These are phyloP conservation scores for Ascochyta koolunga DNA, from an alignment of 2,329 filamentous ascomycete species.

Conservation along the genomic window DNA sequence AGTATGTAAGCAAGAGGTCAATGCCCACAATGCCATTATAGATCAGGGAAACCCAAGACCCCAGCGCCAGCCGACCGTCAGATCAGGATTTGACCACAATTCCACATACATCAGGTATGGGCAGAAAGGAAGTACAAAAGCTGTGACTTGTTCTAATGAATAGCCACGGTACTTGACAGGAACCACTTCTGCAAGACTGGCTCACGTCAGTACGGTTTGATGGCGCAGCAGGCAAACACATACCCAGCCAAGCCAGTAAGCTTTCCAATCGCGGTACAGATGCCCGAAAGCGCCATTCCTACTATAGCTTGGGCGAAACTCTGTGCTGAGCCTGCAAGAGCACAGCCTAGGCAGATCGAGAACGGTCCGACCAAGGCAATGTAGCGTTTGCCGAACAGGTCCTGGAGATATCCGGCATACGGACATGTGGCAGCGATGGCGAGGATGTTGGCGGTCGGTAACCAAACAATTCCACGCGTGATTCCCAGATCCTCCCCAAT, in stretches of 20 bases:
- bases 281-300: constrained; percentile 44
- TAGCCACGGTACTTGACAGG: constrained; percentile 44
- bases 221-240: neutral
- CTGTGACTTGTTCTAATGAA: constrained; percentile 41
- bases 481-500: constrained; percentile 37
- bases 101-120: constrained; percentile 42
- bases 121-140: constrained; percentile 45
- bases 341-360: constrained; percentile 39
- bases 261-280: constrained; percentile 44
- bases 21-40: constrained; percentile 41
- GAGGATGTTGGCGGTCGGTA: constrained; percentile 45
- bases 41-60: constrained; percentile 43
- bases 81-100: constrained; percentile 34
- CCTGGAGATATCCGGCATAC: constrained; percentile 45
- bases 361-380: constrained; percentile 42
- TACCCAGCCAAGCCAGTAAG: constrained; percentile 46
- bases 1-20: constrained; percentile 41
- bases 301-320: constrained; percentile 42
- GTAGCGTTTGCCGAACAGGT: constrained; percentile 45
- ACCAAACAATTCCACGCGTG: constrained; percentile 34
- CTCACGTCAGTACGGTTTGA: constrained; percentile 2
- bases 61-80: constrained; percentile 40
- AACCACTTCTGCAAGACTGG: constrained; percentile 41
- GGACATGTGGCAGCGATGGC: constrained; percentile 43
- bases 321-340: constrained; percentile 38